Evolutionary conservation across 768 basidiomycete species (phyloP).

Genomic region (Strobilomyces confusus): DNA sequence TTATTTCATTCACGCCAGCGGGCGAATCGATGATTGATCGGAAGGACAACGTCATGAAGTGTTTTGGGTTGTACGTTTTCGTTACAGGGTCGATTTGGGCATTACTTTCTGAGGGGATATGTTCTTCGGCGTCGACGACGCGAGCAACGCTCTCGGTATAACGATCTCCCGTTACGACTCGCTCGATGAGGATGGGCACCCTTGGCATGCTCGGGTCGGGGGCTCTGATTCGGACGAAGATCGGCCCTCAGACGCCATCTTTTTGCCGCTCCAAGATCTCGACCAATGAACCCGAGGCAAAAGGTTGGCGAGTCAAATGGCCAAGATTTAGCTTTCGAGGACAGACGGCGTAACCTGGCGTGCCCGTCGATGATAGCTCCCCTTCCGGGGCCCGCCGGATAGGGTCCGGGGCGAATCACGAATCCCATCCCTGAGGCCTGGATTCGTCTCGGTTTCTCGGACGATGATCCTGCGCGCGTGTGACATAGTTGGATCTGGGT

Average conservation of each 20-base stretch:
- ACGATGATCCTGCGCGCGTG: not conserved
- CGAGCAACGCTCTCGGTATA: not conserved
- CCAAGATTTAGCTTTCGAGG: not conserved
- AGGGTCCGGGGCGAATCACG: not conserved
- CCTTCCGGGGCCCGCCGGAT: not conserved
- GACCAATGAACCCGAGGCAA: not conserved
- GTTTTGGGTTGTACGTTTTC: conserved; percentile 4
- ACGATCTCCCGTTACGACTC: not conserved
- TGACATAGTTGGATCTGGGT: too few relatives aligned
- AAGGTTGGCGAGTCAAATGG: not conserved
- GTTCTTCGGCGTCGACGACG: not conserved
- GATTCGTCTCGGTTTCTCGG: not conserved
- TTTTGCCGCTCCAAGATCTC: not conserved
- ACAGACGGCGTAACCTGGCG: not conserved
- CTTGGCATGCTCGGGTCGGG: not conserved
- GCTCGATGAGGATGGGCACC: not conserved
- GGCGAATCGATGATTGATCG: conserved; percentile 5
- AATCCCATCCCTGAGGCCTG: not conserved
- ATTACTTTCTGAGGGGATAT: not conserved
- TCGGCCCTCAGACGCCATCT: not conserved
- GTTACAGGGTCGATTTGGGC: not conserved
- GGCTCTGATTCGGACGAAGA: not conserved
- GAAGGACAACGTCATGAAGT: conserved; percentile 1
- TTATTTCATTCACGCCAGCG: not conserved
- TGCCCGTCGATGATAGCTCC: not conserved